phyloP scores from a whole-genome alignment of 768 basidiomycete genomes.

The Lactarius pseudohatsudake region DNA sequence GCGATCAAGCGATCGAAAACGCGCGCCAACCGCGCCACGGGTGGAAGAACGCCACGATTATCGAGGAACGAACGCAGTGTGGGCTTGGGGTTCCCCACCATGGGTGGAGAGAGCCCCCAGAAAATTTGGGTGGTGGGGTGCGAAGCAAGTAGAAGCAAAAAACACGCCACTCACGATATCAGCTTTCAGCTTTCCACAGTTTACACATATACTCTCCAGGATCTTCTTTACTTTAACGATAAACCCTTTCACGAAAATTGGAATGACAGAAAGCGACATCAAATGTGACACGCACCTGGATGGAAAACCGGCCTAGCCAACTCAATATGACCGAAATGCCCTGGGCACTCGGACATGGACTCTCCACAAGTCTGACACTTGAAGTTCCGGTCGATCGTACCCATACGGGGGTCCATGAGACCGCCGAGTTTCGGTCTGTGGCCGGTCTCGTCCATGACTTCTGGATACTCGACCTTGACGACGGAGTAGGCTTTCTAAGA shows the following conservation, averaged over 20 bases:
- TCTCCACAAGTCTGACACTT: conserved; percentile 99
- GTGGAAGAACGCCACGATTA: conserved; percentile 82
- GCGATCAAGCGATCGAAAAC: conserved; percentile 96
- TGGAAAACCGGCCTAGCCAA: conserved; percentile 96
- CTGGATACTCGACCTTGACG: conserved; percentile 97
- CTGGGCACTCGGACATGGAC: conserved; percentile 99
- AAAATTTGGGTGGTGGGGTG: conserved; percentile 92
- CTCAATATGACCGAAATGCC: conserved; percentile 99
- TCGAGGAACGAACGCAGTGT: conserved; percentile 74
- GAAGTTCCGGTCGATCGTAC: conserved; percentile 95
- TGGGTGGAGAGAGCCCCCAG: conserved; percentile 95
- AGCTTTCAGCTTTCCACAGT: conserved; percentile 96
- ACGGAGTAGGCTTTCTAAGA: conserved; percentile 96
- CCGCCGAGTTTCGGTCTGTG: conserved; percentile 91
- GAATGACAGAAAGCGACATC: background rate
- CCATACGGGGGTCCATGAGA: conserved; percentile 97
- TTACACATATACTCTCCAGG: conserved; percentile 96
- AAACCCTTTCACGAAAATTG: conserved; percentile 58
- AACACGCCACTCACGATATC: conserved; percentile 89
- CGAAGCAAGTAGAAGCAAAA: conserved; percentile 88
- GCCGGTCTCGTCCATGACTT: conserved; percentile 95
- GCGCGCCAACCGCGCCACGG: conserved; percentile 74
- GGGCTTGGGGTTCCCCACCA: conserved; percentile 95
- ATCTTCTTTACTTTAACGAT: conserved; percentile 99
- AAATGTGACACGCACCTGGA: conserved; percentile 61